Evolutionary conservation across 2,329 filamentous ascomycete species (phyloP).

Genomic region (Pseudocercospora pini-densiflorae): DNA sequence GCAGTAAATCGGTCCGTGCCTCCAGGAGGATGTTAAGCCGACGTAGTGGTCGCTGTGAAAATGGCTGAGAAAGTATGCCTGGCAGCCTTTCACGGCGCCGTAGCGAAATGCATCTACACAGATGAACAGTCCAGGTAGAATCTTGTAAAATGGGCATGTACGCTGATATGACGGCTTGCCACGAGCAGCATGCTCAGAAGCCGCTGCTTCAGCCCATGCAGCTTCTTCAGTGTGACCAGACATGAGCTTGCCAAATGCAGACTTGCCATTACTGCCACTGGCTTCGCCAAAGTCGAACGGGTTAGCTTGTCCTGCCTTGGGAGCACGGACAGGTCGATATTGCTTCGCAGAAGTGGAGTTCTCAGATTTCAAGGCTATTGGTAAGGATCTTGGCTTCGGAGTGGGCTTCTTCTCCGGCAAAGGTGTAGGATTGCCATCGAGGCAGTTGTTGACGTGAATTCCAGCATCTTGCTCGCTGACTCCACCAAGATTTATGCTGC

Average conservation of each 20-base stretch:
- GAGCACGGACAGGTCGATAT: constrained; percentile 67
- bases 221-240: constrained; percentile 85
- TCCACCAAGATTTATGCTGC: constrained; percentile 66
- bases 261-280: constrained; percentile 50
- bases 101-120: constrained; percentile 97
- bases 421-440: constrained; percentile 78
- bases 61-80: constrained; percentile 95
- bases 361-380: constrained; percentile 23
- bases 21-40: constrained; percentile 85
- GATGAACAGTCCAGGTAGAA: constrained; percentile 88
- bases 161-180: constrained; percentile 86
- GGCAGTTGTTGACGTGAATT: constrained; percentile 87
- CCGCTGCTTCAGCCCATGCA: constrained; percentile 87
- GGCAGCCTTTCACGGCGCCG: constrained; percentile 87
- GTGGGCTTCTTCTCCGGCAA: constrained; percentile 45
- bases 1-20: constrained; percentile 94
- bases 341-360: constrained; percentile 51
- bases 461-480: constrained; percentile 67
- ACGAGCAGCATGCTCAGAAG: constrained; percentile 74
- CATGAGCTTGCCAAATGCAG: constrained; percentile 94
- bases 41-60: constrained; percentile 99
- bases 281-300: constrained; percentile 66
- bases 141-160: constrained; percentile 98
- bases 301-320: constrained; percentile 79
- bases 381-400: constrained; percentile 19